Base-by-base conservation (phyloP, 75 land plant species). In the Ceratopteris richardii region DNA sequence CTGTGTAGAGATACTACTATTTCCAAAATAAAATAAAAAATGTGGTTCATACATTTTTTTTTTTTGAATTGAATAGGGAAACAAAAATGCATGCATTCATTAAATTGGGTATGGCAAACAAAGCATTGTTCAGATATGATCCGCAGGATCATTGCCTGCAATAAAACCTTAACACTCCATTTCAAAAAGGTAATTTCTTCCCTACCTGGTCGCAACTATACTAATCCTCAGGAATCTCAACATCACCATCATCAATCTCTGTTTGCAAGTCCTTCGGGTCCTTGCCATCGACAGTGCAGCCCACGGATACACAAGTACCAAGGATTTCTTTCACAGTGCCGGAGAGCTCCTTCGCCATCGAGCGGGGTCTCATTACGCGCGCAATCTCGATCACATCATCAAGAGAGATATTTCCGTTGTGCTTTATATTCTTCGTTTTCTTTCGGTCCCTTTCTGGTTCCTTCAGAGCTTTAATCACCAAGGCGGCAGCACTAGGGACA, bases 381-480 rank as follows among this genome's bases (percentile, higher is more conserved):
- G 88, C 81, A 37, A 84, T 84, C 78, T 84, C 88, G 41, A 84
- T 72, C 9, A 84, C 85, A 44, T 84, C 88, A 29, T 84, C 88
- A 1, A 84, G 74, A 5, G 76, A 65, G 47, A 84, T 84, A 58
- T 84, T 82, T 27, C 88, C 88, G 14, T 58, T 72, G 53, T 84
- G 88, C 66, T 84, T 84, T 62, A 84, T 84, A 63, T 84, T 84
- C 79, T 84, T 84, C 28, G 64, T 64, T 77, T 84, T 84, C 79
- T 84, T 84, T 18, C 88, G 41, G 62, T 84, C 88, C 4, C 85
- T 51, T 71, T 84, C 88, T 0, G 85, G 84, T 62, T 84, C 87
- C 73, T 84, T 77, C 42, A 84, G 57, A 0, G 87, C 81, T 58
- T 84, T 84, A 58, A 84, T 84, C 39, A 84, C 87, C 23, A 84